A percentile compares a stretch with the other conserved stretches of the same genome.
phyloP scores from a whole-genome alignment of 1,284 basidiomycete species.

The Jaminaea rosea region DNA sequence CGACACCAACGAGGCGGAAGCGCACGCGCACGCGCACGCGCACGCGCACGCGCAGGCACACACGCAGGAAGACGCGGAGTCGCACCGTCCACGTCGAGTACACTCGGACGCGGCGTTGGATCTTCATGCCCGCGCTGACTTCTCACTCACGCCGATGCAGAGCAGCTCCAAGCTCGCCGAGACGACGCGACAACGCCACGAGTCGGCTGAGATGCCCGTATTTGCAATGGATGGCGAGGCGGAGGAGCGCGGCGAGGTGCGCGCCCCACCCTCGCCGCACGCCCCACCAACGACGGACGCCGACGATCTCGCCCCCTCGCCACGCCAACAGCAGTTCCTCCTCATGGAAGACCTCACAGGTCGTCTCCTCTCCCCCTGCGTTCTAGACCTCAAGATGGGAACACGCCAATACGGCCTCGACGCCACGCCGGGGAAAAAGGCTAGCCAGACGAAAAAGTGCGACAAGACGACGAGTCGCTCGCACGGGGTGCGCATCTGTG shows the following conservation, averaged over 20 bases:
- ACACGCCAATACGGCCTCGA: constrained; percentile 96
- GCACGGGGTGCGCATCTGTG: constrained; percentile 86
- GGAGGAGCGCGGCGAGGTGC: background rate
- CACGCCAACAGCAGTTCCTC: constrained; percentile 92
- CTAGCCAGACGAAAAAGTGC: constrained; percentile 95
- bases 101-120: constrained; percentile 31
- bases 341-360: constrained; percentile 98
- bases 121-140: constrained; percentile 9
- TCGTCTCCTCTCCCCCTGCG: constrained; percentile 82
- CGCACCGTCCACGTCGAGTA: constrained; percentile 13
- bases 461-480: constrained; percentile 85
- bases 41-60: background rate
- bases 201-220: background rate
- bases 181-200: background rate
- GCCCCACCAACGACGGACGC: constrained; percentile 1
- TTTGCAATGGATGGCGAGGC: constrained; percentile 8
- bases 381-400: constrained; percentile 98
- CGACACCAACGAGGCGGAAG: background rate
- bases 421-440: constrained; percentile 83
- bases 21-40: background rate
- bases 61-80: background rate
- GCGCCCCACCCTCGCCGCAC: constrained; percentile 3
- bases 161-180: too few species aligned
- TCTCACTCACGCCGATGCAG: constrained; percentile 9
- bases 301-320: constrained; percentile 10